phyloP scores from a whole-genome alignment of 495 filamentous ascomycete species.

The Entonaema liquescens region DNA sequence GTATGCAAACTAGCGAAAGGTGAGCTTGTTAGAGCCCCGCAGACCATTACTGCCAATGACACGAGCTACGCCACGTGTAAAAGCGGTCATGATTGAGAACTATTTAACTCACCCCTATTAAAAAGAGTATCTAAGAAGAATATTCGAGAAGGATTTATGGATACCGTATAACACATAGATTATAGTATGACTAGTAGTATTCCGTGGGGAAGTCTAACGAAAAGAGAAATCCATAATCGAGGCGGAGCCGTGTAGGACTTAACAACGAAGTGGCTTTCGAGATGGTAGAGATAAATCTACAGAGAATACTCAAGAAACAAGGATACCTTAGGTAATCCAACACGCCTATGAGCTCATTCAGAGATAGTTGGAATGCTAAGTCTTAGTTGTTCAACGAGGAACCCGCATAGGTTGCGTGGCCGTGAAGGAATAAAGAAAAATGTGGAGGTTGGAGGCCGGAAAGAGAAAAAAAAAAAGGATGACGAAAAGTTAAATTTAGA shows the following conservation, averaged over 20 bases:
- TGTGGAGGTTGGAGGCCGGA: background rate
- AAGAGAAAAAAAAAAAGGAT: background rate
- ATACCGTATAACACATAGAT: background rate
- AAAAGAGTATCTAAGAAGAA: background rate
- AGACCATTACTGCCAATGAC: background rate
- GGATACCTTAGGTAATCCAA: no score
- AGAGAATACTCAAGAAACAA: no score
- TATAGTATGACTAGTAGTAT: background rate
- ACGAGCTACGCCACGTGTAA: background rate
- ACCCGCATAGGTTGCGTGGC: background rate
- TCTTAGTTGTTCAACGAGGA: background rate
- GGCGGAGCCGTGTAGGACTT: background rate
- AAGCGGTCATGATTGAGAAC: background rate
- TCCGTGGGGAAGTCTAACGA: background rate
- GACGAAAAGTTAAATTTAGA: slow-evolving; percentile 9
- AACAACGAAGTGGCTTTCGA: background rate
- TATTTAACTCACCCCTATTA: background rate
- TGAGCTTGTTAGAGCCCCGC: background rate
- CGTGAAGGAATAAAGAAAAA: background rate
- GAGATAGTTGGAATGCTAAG: background rate
- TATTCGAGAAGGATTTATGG: background rate
- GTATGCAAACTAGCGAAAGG: background rate
- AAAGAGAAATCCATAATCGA: background rate
- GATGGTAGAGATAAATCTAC: no score
- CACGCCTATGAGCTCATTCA: background rate